A percentile compares a stretch with the other conserved stretches of the same genome.
Evolutionary conservation across 202 grass and related monocot genomes (phyloP).

Genomic region (Zoysia matrella): DNA sequence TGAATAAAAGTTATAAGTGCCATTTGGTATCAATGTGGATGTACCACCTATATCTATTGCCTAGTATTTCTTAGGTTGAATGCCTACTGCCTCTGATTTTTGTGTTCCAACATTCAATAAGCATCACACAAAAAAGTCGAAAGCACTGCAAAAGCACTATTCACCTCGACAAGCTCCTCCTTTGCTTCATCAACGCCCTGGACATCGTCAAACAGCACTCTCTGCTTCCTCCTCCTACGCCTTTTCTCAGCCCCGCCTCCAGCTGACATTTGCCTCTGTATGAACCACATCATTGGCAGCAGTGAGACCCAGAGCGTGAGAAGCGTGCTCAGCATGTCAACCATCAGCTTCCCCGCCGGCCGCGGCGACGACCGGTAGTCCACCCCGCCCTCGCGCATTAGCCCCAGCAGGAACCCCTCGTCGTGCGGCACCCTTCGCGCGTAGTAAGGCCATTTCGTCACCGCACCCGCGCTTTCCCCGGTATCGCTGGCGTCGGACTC

Average conservation of each 20-base stretch:
- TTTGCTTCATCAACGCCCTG: conserved; percentile 89
- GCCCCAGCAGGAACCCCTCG: conserved; percentile 77
- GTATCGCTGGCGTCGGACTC: conserved; percentile 13
- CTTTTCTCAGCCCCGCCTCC: conserved; percentile 50
- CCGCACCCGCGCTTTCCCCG: neutral
- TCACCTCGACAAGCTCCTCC: conserved; percentile 83
- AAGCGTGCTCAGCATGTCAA: conserved; percentile 71
- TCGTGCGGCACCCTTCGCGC: conserved; percentile 83
- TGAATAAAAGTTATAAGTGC: neutral
- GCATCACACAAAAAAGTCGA: conserved; percentile 17
- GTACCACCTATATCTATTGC: neutral
- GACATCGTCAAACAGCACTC: conserved; percentile 76
- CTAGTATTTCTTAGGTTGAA: neutral
- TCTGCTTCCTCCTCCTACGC: conserved; percentile 53
- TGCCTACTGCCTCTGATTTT: neutral
- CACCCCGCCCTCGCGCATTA: conserved; percentile 74
- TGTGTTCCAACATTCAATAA: neutral
- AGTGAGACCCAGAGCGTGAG: conserved; percentile 79
- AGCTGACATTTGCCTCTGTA: conserved; percentile 76
- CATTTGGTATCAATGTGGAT: conserved; percentile 17
- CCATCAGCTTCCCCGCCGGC: conserved; percentile 56
- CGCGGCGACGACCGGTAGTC: conserved; percentile 72
- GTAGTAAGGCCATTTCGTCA: conserved; percentile 61
- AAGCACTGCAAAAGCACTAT: conserved; percentile 21
- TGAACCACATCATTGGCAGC: conserved; percentile 87